Base-by-base conservation (phyloP, 148 eudicot species). In the Gaultheria prostrata region DNA sequence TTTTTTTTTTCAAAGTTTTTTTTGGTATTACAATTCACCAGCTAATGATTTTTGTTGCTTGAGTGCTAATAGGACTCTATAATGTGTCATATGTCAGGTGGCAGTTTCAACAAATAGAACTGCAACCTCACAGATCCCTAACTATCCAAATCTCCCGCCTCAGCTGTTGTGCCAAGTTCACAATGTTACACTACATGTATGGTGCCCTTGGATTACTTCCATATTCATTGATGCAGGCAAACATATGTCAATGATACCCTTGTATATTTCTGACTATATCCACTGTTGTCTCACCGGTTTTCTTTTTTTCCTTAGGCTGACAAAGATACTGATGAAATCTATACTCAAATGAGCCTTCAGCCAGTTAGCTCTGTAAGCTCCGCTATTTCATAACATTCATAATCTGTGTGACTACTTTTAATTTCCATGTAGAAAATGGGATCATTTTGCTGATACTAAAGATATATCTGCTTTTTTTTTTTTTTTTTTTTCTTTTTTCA, bases 281-380 rank as follows among this genome's bases (percentile, higher is more conserved):
- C 20, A 28, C 53, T 2, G 35, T 33, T 57, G 32, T n/a, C 28
- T 67, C 49, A 71, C 35, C 43, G 13, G 13, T 59, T 76, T 13
- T 32, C 11, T 85, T 26, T 20, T 45, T 83, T 11, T 84, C 15
- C 85, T 77, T 81, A 97, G 99, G 96, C 99, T 8, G 99, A 97
- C 82, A 95, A 89, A 86, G 99, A 97, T 17, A 97, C 99, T 33
- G 99, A 97, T 85, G 98, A 97, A 85, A 92, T 97, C 76, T 97
- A 91, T 81, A 97, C 99, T 35, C 99, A 97, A 84, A 97, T 97
- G 99, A 97, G 97, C 82, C 99, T 97, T 72, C 99, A 93, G 80
- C 93, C 97, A 59, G 90, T 97, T 83, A 94, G 88, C 82, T 91
- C 95, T 13, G 99, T 97, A 89, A 90, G 95, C 45, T 12, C 50